Percentiles rank a stretch among this genome's conserved stretches.
phyloP scores from a whole-genome alignment of 495 filamentous ascomycete genomes.

The Hyaloscypha finlandica region DNA sequence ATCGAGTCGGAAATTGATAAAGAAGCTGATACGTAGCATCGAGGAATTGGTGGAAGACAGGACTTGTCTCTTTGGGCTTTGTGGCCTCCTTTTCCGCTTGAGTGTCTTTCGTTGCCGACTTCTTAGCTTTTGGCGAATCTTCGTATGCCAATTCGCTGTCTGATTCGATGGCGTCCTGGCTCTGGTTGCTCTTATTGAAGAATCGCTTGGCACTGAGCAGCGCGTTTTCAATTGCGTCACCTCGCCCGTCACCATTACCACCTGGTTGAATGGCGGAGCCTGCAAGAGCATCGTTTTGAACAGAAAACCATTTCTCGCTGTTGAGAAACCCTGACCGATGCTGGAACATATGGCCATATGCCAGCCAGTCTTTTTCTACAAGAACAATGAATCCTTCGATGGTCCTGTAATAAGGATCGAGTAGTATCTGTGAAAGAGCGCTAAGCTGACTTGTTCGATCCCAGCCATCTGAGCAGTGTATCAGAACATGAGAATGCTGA shows the following conservation, averaged over 20 bases:
- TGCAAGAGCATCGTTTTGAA: conserved; percentile 69
- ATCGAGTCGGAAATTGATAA: conserved; percentile 82
- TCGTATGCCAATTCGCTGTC: conserved; percentile 58
- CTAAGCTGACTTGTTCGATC: conserved; percentile 95
- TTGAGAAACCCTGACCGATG: conserved; percentile 83
- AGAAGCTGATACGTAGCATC: conserved; percentile 93
- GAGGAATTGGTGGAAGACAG: conserved; percentile 97
- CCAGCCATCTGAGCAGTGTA: conserved; percentile 99
- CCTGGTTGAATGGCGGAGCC: conserved; percentile 54
- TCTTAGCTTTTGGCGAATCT: conserved; percentile 37
- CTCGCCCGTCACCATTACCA: conserved; percentile 54
- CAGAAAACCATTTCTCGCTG: conserved; percentile 93
- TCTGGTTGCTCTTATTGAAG: conserved; percentile 77
- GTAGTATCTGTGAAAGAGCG: conserved; percentile 87
- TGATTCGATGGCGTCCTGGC: conserved; percentile 64
- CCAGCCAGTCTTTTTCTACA: conserved; percentile 97
- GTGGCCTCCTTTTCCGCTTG: conserved; percentile 47
- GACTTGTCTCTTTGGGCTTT: conserved; percentile 81
- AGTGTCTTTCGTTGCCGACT: conserved; percentile 19
- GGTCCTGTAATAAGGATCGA: conserved; percentile 95
- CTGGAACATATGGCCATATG: conserved; percentile 96
- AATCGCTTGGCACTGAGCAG: conserved; percentile 86
- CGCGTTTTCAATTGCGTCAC: conserved; percentile 83
- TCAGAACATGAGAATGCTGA: conserved; percentile 90
- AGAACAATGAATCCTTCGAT: conserved; percentile 94